Evolutionary conservation across 805 yeast genomes (phyloP).

Genomic region (Yamadazyma paraphyllophila): DNA sequence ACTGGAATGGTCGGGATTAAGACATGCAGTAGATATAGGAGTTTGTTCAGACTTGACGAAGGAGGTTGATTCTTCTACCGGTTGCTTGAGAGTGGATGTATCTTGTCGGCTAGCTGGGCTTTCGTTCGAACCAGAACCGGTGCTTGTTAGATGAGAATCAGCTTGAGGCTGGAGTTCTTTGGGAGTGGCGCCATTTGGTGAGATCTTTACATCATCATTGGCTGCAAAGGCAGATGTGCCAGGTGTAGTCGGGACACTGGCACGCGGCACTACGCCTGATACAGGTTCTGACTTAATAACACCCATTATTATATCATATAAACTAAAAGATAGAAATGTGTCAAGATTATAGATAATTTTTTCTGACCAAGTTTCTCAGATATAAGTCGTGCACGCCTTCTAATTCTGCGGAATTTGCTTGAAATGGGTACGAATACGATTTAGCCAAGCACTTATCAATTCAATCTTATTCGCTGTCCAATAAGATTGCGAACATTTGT

Average conservation of each 20-base stretch:
- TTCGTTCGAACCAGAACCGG: too few relatives aligned
- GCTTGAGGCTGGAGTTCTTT: background rate
- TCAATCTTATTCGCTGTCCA: conserved; percentile 3
- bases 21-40: too few relatives aligned
- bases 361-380: background rate
- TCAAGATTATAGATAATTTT: background rate
- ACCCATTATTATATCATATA: background rate
- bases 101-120: too few relatives aligned
- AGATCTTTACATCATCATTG: background rate
- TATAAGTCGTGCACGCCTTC: background rate
- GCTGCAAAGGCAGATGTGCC: background rate
- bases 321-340: background rate
- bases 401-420: background rate
- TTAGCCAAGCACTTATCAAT: conserved; percentile 5
- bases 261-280: background rate
- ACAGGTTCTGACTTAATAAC: background rate
- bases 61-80: too few relatives aligned
- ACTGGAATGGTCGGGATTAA: too few relatives aligned
- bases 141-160: too few relatives aligned
- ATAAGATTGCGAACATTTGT: conserved; percentile 2
- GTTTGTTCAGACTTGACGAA: too few relatives aligned
- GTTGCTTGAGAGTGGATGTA: too few relatives aligned
- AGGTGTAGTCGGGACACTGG: background rate
- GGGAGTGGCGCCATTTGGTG: background rate
- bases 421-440: conserved; percentile 4